Evolutionary conservation across 2,329 filamentous ascomycete genomes (phyloP).

Genomic region (Albophoma yamanashiensis): DNA sequence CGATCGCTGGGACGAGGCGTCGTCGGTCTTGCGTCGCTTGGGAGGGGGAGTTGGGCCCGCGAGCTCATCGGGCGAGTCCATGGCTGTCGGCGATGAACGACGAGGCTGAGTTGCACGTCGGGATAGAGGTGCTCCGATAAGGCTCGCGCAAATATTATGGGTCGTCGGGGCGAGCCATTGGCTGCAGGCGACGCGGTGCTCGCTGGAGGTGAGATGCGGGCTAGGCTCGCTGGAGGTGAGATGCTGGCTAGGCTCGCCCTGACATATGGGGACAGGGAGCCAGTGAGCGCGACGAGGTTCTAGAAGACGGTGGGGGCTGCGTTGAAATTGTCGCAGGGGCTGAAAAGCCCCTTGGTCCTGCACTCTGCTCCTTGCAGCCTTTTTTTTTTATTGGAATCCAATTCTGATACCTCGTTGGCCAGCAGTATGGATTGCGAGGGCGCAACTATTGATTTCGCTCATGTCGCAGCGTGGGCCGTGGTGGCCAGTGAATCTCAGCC

Average conservation of each 20-base stretch:
- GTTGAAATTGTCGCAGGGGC: background rate
- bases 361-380: background rate
- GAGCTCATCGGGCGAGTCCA: slow-evolving; percentile 18
- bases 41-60: slow-evolving; percentile 13
- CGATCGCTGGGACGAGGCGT: slow-evolving; percentile 16
- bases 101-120: background rate
- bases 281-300: background rate
- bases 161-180: background rate
- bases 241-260: too few species aligned
- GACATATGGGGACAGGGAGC: background rate
- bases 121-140: background rate
- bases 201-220: too few species aligned
- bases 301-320: background rate
- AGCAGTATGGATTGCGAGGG: background rate
- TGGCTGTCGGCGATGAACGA: slow-evolving; percentile 6
- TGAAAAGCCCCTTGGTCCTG: background rate
- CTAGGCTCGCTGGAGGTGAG: too few species aligned
- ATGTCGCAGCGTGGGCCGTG: background rate
- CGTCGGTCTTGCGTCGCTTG: slow-evolving; percentile 22
- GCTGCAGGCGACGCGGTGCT: background rate
- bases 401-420: background rate
- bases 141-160: slow-evolving; percentile 6
- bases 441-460: background rate
- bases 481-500: background rate
- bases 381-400: background rate